Base-by-base conservation (phyloP, 2,329 filamentous ascomycete species). In the Fusarium liriodendri region DNA sequence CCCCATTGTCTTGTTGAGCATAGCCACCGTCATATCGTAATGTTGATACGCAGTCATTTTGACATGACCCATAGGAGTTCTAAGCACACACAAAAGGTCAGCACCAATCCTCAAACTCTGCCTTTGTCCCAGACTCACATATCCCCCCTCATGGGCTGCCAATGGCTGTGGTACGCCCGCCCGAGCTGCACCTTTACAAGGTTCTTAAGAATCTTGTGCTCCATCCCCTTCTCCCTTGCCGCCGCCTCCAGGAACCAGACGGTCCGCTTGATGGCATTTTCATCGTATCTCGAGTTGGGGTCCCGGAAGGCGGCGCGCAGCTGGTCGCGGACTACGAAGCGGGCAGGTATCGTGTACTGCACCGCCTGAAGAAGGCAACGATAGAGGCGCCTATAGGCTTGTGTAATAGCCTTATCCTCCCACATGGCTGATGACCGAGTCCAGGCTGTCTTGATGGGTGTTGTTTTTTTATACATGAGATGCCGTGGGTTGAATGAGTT, bases 1-100 rank as follows among this genome's bases (percentile, higher is more conserved):
- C 1, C 89, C 89, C 91, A 95, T 91, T 8, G 87, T 91, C 79
- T 92, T 90, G 78, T 95, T 95, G 64, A 95, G 84, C 92, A 93
- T 93, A 20, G 86, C 87, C 57, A 95, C 80, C 9, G 92, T 94
- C 83, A 89, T 89, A 63, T 94, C 88, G 79, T 93, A 94, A 76
- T 92, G 89, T 55, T 87, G 84, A 79, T 87, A 92, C 8, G 86
- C 82, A 59, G 79, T 77, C 27, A 70, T 57, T 33, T 76, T 69
- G 47, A 78, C 70, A 42, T 75, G 52, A 45, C 71, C 71, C 37
- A 76, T 59, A 16, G 67, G 65, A 33, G 70, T 27, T 22, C 78
- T 80, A 38, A 5, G 66, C 8, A n/a, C 20, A 67, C 8, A n/a
- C 20, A 47, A 8, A 20, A 54, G 10, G 66, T 70, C 50, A 73